Percentiles rank a stretch among this genome's conserved stretches.
These are phyloP conservation scores for Elsinoe australis DNA, from an alignment of 2,329 filamentous ascomycete species.

Conservation along the genomic window DNA sequence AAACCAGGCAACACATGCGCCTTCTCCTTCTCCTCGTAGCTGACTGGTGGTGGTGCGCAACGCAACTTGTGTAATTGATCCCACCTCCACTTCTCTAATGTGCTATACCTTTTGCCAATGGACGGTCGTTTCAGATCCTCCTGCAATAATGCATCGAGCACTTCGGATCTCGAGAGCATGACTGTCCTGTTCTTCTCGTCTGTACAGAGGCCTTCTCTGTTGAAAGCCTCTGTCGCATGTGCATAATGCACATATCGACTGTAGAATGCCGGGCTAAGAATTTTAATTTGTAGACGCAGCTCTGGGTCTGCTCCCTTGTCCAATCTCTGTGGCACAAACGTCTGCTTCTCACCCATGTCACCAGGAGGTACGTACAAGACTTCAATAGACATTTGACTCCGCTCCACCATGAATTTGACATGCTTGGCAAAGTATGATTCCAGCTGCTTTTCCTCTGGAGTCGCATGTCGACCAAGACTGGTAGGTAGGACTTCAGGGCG, in stretches of 20 bases:
- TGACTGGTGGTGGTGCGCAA: slow-evolving; percentile 34
- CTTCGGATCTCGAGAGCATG: slow-evolving; percentile 48
- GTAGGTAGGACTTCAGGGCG: slow-evolving; percentile 54
- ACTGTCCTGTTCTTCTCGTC: slow-evolving; percentile 52
- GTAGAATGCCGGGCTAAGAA: slow-evolving; percentile 61
- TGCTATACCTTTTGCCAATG: not conserved
- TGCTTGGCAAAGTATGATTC: slow-evolving; percentile 36
- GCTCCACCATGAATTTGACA: slow-evolving; percentile 42
- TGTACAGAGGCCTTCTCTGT: slow-evolving; percentile 47
- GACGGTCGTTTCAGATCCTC: not conserved
- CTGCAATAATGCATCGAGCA: slow-evolving; percentile 42
- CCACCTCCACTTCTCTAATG: slow-evolving; percentile 29
- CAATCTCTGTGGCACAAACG: slow-evolving; percentile 1
- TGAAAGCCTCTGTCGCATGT: slow-evolving; percentile 54
- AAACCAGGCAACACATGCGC: not conserved
- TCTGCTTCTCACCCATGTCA: slow-evolving; percentile 20
- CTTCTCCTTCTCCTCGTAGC: slow-evolving; percentile 29
- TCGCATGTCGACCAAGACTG: slow-evolving; percentile 50
- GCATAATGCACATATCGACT: slow-evolving; percentile 56
- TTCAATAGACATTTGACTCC: slow-evolving; percentile 38
- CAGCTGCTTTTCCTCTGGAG: slow-evolving; percentile 41
- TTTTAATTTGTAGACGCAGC: slow-evolving; percentile 46
- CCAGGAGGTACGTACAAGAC: slow-evolving; percentile 48
- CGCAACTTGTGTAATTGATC: slow-evolving; percentile 31
- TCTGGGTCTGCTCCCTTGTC: slow-evolving; percentile 27